phyloP scores from a whole-genome alignment of 192 early-diverging fungal genomes.

The Coemansia javaensis region DNA sequence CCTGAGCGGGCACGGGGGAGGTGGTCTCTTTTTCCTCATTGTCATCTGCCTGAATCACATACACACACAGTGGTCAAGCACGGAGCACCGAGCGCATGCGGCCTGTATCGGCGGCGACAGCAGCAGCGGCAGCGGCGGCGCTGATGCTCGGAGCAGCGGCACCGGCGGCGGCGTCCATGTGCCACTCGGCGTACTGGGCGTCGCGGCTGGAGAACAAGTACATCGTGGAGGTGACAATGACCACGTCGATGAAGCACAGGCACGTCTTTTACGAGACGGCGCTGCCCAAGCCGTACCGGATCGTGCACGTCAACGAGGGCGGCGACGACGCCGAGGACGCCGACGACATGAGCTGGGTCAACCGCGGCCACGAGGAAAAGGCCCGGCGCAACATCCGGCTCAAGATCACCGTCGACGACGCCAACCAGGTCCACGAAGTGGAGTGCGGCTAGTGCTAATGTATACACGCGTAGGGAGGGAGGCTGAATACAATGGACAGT shows the following conservation, averaged over 20 bases:
- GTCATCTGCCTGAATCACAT: too few relatives aligned
- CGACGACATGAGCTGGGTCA: conserved; percentile 44
- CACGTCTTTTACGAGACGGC: conserved; percentile 43
- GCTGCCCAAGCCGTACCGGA: conserved; percentile 42
- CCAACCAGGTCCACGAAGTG: conserved; percentile 31
- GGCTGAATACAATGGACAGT: too few relatives aligned
- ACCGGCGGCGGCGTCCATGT: conserved; percentile 11
- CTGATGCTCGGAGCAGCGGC: neutral
- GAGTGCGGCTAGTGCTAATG: conserved; percentile 24
- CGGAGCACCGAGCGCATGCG: too few relatives aligned
- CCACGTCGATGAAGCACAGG: conserved; percentile 16
- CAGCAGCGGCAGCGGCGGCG: neutral
- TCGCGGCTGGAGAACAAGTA: conserved; percentile 32
- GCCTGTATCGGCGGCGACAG: too few relatives aligned
- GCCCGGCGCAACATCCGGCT: conserved; percentile 29
- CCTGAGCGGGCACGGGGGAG: too few relatives aligned
- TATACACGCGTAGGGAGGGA: neutral
- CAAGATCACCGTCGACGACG: conserved; percentile 44
- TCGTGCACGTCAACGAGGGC: conserved; percentile 42
- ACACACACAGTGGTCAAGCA: too few relatives aligned
- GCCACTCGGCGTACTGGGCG: conserved; percentile 41
- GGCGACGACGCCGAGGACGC: conserved; percentile 37
- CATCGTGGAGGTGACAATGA: conserved; percentile 29
- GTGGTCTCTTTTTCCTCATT: too few relatives aligned
- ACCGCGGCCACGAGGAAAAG: conserved; percentile 36